Evolutionary conservation across 306 rosid species (phyloP), one percentile per base, ranked within the genome.

Genomic region (Carpinus viminea): DNA sequence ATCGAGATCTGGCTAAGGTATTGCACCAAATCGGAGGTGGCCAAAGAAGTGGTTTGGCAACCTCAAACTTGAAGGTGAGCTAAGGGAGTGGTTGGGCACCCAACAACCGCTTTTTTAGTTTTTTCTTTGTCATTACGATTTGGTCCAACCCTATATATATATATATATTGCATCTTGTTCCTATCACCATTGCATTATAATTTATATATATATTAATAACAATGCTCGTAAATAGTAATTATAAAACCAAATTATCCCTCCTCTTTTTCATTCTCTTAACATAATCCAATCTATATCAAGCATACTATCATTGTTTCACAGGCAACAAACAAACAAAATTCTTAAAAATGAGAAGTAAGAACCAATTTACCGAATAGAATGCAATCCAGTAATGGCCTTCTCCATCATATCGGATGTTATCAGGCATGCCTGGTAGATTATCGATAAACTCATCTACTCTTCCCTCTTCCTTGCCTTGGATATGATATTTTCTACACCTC

Each of bases 321-420:
- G 15, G 16, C 4, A 24, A 28, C 7, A 5, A 60, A 16, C 5
- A 26, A 26, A 16, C 21, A 9, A 24, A 21, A 5, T 11, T 24
- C 17, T 26, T 10, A 4, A 31, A 20, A 55, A 55, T 12, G 54
- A 8, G n/a, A 55, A 74, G n/a, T n/a, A 15, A n/a, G 70, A 57
- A 8, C 17, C 5, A 3, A 17, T 28, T 43, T 76, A 84, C 93
- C 89, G 36, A 5, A 8, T 70, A 17, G 7, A 89, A 1, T 82
- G 76, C 90, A 31, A 94, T 88, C 93, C 87, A 90, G 77, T 82
- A 93, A 1, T 56, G 85, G 15, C 93, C 93, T 20, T 92, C 60
- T 77, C 88, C 96, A 62, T 86, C 93, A 48, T 86, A 92, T 60
- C 81, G 87, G 77, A 89, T 94, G 70, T 92, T 92, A 52, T 94